Evolutionary conservation across 176 grass and related monocot genomes (phyloP), one percentile per base, ranked within the genome.

Genomic region (Hordeum marinum): DNA sequence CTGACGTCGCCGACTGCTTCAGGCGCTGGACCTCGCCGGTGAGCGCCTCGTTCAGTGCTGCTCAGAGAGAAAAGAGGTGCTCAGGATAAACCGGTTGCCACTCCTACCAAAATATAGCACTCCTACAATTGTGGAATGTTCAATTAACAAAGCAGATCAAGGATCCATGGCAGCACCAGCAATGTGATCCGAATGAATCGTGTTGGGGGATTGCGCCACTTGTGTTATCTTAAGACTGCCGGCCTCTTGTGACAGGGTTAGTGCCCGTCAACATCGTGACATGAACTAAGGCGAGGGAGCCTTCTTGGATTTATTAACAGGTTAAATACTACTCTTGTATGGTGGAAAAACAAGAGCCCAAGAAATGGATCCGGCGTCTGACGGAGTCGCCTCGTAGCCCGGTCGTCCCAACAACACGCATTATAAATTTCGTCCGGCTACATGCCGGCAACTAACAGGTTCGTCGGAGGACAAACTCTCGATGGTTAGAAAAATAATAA

Each of bases 11-110:
- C 64, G 86, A 62, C 18, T 91, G 57, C 64, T 96, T 99, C 84
- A 99, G 88, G 54, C 94, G 92, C 76, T 96, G 97, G 41, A 99
- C 94, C 76, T 99, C 97, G 3, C 75, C 88, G 12, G 88, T 87
- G 61, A 99, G 84, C 9, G 97, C 94, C 86, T 99, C 97, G 68
- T 96, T 99, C 63, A 99, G 57, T 2, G 94, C 97, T 99, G 86
- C 52, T 63, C 14, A 35, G 1, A 75, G 42, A 6, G 25, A 31
- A 80, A 68, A 23, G 29, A 10, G 11, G 43, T 29, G n/a, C n/a
- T 83, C 63, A 85, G 17, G 86, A 67, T 12, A 62, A 46, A 75
- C 26, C 18, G 3, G 6, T 29, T 61, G 2, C 40, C n/a, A n/a
- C n/a, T n/a, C n/a, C n/a, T n/a, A n/a, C n/a, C 14, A 36, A 21